Conservation (phyloP, 139 green algal species). For the Tetradesmus obliquus region DNA sequence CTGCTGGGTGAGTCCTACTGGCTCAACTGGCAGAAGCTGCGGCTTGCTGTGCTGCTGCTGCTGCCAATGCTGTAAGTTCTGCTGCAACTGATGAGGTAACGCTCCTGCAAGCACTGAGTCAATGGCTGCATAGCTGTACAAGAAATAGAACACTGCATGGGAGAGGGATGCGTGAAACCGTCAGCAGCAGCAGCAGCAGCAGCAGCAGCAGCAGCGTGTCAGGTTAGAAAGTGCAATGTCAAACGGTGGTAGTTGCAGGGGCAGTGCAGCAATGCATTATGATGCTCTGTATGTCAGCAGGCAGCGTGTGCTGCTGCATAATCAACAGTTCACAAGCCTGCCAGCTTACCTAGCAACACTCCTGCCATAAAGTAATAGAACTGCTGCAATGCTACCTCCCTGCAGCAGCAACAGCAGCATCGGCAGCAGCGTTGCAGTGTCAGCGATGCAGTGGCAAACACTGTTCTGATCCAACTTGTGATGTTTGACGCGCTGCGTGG, state of each 20-base stretch:
- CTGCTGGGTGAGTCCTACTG: background rate
- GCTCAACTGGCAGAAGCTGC: background rate
- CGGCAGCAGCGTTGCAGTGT: no score
- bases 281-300: background rate
- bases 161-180: no score
- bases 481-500: no score
- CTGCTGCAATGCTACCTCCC: constrained; percentile 57
- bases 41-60: background rate
- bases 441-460: no score
- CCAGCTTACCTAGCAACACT: constrained; percentile 59
- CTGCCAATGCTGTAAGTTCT: background rate
- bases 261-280: background rate
- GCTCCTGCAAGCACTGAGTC: constrained; percentile 8
- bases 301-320: background rate
- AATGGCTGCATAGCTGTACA: constrained; percentile 12
- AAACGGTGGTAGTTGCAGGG: background rate
- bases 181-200: background rate
- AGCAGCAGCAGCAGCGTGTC: background rate
- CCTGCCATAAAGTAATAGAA: constrained; percentile 65
- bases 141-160: constrained; percentile 29
- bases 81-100: constrained; percentile 16
- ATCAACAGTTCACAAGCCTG: background rate
- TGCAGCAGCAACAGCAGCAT: constrained; percentile 31
- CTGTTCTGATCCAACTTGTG: no score
- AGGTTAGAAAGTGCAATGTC: no score